Base-by-base conservation (phyloP, 176 grass and related monocot genomes). In the Pontederia paniculata region DNA sequence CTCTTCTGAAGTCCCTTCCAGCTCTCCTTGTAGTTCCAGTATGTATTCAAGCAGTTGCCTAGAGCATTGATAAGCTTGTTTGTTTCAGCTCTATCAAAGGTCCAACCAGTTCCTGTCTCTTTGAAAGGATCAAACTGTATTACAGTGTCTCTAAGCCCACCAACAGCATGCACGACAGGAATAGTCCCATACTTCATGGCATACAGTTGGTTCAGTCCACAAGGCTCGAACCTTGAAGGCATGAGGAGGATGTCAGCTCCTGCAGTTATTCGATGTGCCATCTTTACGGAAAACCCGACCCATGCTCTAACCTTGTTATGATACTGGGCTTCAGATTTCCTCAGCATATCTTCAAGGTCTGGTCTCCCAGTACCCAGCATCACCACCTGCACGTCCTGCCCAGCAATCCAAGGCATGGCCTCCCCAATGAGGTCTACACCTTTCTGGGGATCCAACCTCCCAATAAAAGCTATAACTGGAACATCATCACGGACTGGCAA, bases 181-280 rank as follows among this genome's bases (percentile, higher is more conserved):
- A 91, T 65, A 0, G 80, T 98, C 18, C 93, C 93, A 63, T 98
- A 98, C 42, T 68, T 74, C 86, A 91, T 88, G 1, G 93, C 86
- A 47, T 91, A 98, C 16, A 98, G 76, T 75, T 98, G 93, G 77
- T 98, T 91, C 60, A 91, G 74, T 54, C 93, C 93, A 65, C 93
- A 98, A 23, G 93, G 93, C 77, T 97, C 83, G 55, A 90, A 97
- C 74, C 80, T 75, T 10, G 93, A 97, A 44, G 86, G 93, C 93
- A 98, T 98, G 10, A 91, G 58, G 9, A 98, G 45, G 2, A 88
- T 42, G 50, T 98, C 86, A 0, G 77, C 80, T 5, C 83, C 83
- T 60, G 93, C 80, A 28, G 93, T 84, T 48, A 91, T 84, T 42
- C 86, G 69, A 69, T 88, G 93, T 19, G 93, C 93, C 78, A 79